Conservation (phyloP, 805 yeast species). For the Metschnikowia corniflorae region DNA sequence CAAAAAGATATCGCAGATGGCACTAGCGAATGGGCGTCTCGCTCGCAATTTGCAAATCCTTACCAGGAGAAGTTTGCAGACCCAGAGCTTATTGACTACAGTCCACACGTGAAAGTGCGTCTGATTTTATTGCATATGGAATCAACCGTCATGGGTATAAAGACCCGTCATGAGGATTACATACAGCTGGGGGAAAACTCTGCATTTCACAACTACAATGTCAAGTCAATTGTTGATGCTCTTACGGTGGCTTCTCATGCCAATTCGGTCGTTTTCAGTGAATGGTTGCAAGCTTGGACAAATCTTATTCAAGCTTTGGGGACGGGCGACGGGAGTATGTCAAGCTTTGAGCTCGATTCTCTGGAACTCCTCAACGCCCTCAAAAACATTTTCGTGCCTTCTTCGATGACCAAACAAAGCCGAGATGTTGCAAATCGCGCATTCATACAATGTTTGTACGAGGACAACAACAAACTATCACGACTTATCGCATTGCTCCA, state of each 20-base stretch:
- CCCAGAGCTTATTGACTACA: conserved; percentile 24
- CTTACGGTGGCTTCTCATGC: neutral
- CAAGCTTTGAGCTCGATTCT: conserved; percentile 72
- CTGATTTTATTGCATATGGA: conserved; percentile 1
- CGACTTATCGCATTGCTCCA: conserved; percentile 40
- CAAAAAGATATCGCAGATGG: neutral
- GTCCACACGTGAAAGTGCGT: neutral
- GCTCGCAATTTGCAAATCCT: conserved; percentile 1
- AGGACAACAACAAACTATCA: conserved; percentile 13
- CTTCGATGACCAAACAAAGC: neutral
- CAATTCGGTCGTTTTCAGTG: conserved; percentile 28
- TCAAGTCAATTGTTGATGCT: conserved; percentile 1
- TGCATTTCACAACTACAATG: conserved; percentile 1
- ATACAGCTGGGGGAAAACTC: conserved; percentile 2
- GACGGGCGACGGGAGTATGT: conserved; percentile 29
- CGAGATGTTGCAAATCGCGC: conserved; percentile 25
- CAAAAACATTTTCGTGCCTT: conserved; percentile 2
- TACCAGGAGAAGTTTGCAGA: conserved; percentile 26
- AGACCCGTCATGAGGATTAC: conserved; percentile 4
- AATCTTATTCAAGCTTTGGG: conserved; percentile 18
- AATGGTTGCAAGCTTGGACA: conserved; percentile 30
- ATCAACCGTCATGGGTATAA: neutral
- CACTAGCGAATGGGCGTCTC: neutral
- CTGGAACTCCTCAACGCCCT: conserved; percentile 55
- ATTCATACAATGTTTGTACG: conserved; percentile 42